Evolutionary conservation across 2,329 filamentous ascomycete genomes (phyloP).

Genomic region (Claviceps humidiphila): DNA sequence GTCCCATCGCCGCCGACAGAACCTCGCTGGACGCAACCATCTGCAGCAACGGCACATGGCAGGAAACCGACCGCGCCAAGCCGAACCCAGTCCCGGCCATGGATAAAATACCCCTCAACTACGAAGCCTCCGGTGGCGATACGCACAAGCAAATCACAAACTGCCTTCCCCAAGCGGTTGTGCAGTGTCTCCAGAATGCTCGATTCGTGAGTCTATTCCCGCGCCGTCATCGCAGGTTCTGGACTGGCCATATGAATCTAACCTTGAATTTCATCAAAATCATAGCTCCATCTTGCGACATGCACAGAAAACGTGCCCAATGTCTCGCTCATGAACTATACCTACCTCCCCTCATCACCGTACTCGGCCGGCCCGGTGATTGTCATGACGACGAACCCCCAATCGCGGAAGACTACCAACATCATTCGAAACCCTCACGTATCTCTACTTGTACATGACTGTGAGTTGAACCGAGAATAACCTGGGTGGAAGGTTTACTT

Average conservation of each 20-base stretch:
- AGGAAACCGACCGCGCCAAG: not conserved
- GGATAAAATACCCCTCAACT: conserved; percentile 58
- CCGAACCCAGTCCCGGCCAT: conserved; percentile 17
- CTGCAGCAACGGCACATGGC: not conserved
- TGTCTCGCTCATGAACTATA: conserved; percentile 98
- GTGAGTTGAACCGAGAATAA: conserved; percentile 21
- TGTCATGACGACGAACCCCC: conserved; percentile 81
- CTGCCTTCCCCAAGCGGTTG: conserved; percentile 68
- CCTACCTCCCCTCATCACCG: conserved; percentile 73
- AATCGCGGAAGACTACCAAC: conserved; percentile 69
- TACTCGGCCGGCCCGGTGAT: conserved; percentile 65
- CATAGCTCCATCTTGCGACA: conserved; percentile 85
- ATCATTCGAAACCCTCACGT: conserved; percentile 75
- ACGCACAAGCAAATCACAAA: conserved; percentile 57
- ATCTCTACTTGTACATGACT: conserved; percentile 92
- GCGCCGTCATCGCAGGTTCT: not conserved
- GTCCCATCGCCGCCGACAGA: not conserved
- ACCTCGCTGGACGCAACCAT: not conserved
- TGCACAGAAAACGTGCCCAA: conserved; percentile 73
- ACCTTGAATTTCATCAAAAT: not conserved
- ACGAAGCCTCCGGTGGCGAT: conserved; percentile 61
- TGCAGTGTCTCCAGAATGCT: conserved; percentile 85
- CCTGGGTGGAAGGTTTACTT: not conserved
- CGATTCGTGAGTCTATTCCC: conserved; percentile 57
- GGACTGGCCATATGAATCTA: not conserved